Percentiles rank a stretch among this genome's conserved stretches.
Evolutionary conservation across 2,329 filamentous ascomycete genomes (phyloP).

Genomic region (Colletotrichum liaoningense): DNA sequence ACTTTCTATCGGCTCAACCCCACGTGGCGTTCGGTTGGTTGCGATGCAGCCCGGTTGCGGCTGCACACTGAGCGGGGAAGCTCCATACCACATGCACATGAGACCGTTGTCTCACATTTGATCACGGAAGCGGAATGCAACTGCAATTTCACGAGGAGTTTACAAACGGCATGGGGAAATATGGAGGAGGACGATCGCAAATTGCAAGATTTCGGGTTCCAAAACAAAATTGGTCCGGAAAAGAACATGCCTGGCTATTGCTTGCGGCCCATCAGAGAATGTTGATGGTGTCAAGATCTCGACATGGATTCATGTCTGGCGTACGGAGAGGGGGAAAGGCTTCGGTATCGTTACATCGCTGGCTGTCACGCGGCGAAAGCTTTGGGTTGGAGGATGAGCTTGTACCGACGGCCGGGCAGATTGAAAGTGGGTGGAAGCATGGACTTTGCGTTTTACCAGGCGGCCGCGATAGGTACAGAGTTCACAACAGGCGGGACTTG

Average conservation of each 20-base stretch:
- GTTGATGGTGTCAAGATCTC: constrained; percentile 1
- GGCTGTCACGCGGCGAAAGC: constrained; percentile 17
- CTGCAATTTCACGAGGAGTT: constrained; percentile 28
- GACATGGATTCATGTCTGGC: constrained; percentile 21
- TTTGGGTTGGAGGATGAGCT: not conserved
- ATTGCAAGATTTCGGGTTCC: constrained; percentile 27
- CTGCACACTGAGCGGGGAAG: not conserved
- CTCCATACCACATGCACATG: constrained; percentile 22
- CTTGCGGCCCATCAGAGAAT: constrained; percentile 19
- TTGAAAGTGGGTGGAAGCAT: not conserved
- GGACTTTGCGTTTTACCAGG: not conserved
- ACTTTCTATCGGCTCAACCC: constrained; percentile 2
- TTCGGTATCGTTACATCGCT: constrained; percentile 11
- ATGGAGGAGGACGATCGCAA: constrained; percentile 18
- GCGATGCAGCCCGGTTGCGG: constrained; percentile 22
- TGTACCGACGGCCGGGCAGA: not conserved
- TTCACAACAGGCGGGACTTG: constrained; percentile 5
- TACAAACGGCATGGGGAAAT: constrained; percentile 10
- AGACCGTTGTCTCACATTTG: constrained; percentile 27
- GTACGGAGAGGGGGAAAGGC: constrained; percentile 5
- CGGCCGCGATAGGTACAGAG: constrained; percentile 6
- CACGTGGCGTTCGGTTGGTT: constrained; percentile 30
- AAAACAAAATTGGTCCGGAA: constrained; percentile 22
- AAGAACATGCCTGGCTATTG: constrained; percentile 18
- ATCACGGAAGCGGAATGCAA: constrained; percentile 30